Percentiles rank a stretch among this genome's conserved stretches.
Evolutionary conservation across 2,329 filamentous ascomycete species (phyloP).

Genomic region (Coniosporium tulheliwenetii): DNA sequence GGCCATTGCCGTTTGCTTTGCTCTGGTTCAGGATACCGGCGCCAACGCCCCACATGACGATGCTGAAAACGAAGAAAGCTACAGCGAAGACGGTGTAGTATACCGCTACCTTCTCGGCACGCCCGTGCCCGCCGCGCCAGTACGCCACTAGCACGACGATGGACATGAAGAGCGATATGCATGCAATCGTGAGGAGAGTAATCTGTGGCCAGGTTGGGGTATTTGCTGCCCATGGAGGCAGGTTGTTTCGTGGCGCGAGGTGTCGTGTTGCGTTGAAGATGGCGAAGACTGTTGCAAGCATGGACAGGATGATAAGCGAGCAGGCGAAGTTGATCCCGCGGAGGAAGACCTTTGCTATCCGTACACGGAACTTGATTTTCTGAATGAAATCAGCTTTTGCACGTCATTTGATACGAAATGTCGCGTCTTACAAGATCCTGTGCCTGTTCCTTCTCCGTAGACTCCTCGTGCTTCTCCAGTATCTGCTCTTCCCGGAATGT

Average conservation of each 20-base stretch:
- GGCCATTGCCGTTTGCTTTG: conserved; percentile 54
- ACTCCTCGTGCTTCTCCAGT: conserved; percentile 68
- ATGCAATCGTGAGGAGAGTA: conserved; percentile 62
- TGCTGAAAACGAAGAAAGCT: conserved; percentile 83
- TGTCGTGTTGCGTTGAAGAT: conserved; percentile 82
- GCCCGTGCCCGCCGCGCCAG: conserved; percentile 71
- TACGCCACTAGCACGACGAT: conserved; percentile 72
- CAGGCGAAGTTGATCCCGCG: conserved; percentile 94
- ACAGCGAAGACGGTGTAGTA: conserved; percentile 95
- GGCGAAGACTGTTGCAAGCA: conserved; percentile 73
- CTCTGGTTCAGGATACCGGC: conserved; percentile 71
- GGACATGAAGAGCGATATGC: conserved; percentile 65
- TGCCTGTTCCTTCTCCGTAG: conserved; percentile 74
- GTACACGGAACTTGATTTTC: conserved; percentile 86
- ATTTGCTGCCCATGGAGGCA: conserved; percentile 68
- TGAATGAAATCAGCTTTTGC: conserved; percentile 20
- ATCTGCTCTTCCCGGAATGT: conserved; percentile 81
- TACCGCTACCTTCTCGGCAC: conserved; percentile 82
- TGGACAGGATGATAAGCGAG: conserved; percentile 82
- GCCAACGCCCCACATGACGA: conserved; percentile 81
- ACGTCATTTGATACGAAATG: neutral
- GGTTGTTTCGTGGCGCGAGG: conserved; percentile 59
- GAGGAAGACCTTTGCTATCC: conserved; percentile 89
- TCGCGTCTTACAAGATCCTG: conserved; percentile 63
- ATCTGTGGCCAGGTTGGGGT: conserved; percentile 85